phyloP scores from a whole-genome alignment of 1,284 basidiomycete genomes.

The Boletus sp. region DNA sequence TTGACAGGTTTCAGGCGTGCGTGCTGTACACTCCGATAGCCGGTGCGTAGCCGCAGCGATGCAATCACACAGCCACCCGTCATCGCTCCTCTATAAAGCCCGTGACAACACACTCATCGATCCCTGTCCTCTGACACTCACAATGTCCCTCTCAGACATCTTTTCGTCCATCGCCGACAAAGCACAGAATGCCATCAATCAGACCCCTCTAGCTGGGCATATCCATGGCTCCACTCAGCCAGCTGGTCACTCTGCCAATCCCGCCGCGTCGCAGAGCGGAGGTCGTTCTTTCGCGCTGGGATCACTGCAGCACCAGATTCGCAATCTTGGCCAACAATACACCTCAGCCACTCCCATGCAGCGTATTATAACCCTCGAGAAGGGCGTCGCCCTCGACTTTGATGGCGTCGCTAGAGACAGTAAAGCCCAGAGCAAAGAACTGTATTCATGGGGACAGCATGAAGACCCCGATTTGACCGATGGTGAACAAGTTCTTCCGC shows the following conservation, averaged over 20 bases:
- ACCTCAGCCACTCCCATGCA: slow-evolving; percentile 60
- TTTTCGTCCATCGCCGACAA: slow-evolving; percentile 66
- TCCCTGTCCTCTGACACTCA: slow-evolving; percentile 1
- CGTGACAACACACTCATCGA: slow-evolving; percentile 6
- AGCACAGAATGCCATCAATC: slow-evolving; percentile 63
- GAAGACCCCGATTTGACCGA: slow-evolving; percentile 70
- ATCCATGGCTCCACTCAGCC: slow-evolving; percentile 41
- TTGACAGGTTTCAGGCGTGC: slow-evolving; percentile 3
- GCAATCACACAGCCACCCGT: slow-evolving; percentile 23
- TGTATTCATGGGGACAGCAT: slow-evolving; percentile 75
- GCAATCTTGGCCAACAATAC: slow-evolving; percentile 70
- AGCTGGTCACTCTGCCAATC: slow-evolving; percentile 34
- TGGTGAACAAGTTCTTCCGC: slow-evolving; percentile 41
- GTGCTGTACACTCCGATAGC: background rate
- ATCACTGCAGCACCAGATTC: slow-evolving; percentile 64
- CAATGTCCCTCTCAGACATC: slow-evolving; percentile 58
- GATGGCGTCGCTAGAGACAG: slow-evolving; percentile 60
- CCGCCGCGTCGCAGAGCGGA: slow-evolving; percentile 40
- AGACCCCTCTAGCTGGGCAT: slow-evolving; percentile 52
- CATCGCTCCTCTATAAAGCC: slow-evolving; percentile 13
- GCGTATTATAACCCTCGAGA: slow-evolving; percentile 71
- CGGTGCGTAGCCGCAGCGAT: slow-evolving; percentile 8
- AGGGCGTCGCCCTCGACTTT: slow-evolving; percentile 69
- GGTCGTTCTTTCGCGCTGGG: slow-evolving; percentile 54
- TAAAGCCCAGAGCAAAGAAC: slow-evolving; percentile 72